A percentile compares a stretch with the other conserved stretches of the same genome.
Evolutionary conservation across 2,329 filamentous ascomycete genomes (phyloP).

Genomic region (Aspergillus sp.): DNA sequence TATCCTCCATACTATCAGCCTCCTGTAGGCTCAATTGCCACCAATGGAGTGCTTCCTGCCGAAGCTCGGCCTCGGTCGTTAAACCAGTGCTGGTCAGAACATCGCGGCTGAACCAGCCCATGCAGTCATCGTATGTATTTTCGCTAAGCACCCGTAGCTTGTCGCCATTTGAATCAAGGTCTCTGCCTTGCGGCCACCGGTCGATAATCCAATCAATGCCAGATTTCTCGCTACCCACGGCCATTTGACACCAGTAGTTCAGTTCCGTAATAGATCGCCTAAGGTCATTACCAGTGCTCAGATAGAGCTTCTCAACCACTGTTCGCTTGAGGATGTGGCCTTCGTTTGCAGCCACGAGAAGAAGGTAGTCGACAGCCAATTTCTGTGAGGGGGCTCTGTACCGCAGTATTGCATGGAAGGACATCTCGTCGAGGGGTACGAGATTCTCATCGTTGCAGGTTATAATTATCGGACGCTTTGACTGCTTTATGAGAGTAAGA

Average conservation of each 20-base stretch:
- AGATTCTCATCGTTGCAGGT: constrained; percentile 91
- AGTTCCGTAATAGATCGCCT: constrained; percentile 80
- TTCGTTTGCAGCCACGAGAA: constrained; percentile 82
- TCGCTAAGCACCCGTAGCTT: constrained; percentile 77
- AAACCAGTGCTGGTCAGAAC: constrained; percentile 42
- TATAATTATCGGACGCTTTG: constrained; percentile 88
- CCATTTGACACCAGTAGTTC: constrained; percentile 97
- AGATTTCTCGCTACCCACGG: constrained; percentile 81
- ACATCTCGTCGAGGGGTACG: constrained; percentile 72
- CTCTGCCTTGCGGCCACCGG: constrained; percentile 70
- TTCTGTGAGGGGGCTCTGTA: constrained; percentile 66
- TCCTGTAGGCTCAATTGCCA: constrained; percentile 67
- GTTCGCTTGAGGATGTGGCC: constrained; percentile 73
- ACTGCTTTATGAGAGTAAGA: constrained; percentile 72
- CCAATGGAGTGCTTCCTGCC: constrained; percentile 65
- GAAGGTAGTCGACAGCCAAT: constrained; percentile 74
- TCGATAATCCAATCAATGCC: constrained; percentile 88
- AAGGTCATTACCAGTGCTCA: constrained; percentile 68
- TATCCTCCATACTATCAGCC: constrained; percentile 49
- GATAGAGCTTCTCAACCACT: constrained; percentile 69
- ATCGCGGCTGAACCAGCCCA: constrained; percentile 74
- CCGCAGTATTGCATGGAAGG: constrained; percentile 81
- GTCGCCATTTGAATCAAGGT: constrained; percentile 66
- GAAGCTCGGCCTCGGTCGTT: constrained; percentile 60
- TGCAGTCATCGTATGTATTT: constrained; percentile 72